Conservation (phyloP, 2,329 filamentous ascomycete species). For the Microcyclosporella mali region DNA sequence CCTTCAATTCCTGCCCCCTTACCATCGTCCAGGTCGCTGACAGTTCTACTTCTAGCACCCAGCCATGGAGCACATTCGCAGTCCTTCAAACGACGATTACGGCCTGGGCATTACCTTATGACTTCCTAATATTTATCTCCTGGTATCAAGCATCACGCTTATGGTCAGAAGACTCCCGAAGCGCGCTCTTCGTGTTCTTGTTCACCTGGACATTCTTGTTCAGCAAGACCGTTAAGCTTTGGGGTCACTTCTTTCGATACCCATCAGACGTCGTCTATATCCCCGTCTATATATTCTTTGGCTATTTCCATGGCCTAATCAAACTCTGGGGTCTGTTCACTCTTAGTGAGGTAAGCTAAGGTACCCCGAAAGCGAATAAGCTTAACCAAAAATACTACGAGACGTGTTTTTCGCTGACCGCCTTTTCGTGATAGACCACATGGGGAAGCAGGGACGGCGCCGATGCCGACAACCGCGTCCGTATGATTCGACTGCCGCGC, state of each 20-base stretch:
- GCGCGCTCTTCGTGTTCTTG: slow-evolving; percentile 54
- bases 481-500: slow-evolving; percentile 48
- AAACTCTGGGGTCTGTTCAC: slow-evolving; percentile 84
- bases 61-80: slow-evolving; percentile 89
- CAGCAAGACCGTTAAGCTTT: slow-evolving; percentile 84
- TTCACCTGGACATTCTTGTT: slow-evolving; percentile 68
- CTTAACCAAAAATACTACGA: slow-evolving; percentile 9
- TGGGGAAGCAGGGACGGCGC: slow-evolving; percentile 93
- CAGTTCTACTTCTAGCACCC: slow-evolving; percentile 54
- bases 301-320: slow-evolving; percentile 87
- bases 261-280: slow-evolving; percentile 74
- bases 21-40: slow-evolving; percentile 6
- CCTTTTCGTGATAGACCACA: slow-evolving; percentile 60
- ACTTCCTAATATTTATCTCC: slow-evolving; percentile 64
- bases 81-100: slow-evolving; percentile 89
- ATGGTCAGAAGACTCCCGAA: slow-evolving; percentile 27
- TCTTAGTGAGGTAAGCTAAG: slow-evolving; percentile 57
- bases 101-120: slow-evolving; percentile 74
- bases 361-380: slow-evolving; percentile 7
- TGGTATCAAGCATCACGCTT: slow-evolving; percentile 61
- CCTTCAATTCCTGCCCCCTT: slow-evolving; percentile 6
- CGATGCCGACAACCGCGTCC: slow-evolving; percentile 71
- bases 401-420: slow-evolving; percentile 17
- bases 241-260: slow-evolving; percentile 79
- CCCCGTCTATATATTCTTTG: slow-evolving; percentile 81